Conservation (phyloP, 2,329 filamentous ascomycete species). For the Xylaria sp. region DNA sequence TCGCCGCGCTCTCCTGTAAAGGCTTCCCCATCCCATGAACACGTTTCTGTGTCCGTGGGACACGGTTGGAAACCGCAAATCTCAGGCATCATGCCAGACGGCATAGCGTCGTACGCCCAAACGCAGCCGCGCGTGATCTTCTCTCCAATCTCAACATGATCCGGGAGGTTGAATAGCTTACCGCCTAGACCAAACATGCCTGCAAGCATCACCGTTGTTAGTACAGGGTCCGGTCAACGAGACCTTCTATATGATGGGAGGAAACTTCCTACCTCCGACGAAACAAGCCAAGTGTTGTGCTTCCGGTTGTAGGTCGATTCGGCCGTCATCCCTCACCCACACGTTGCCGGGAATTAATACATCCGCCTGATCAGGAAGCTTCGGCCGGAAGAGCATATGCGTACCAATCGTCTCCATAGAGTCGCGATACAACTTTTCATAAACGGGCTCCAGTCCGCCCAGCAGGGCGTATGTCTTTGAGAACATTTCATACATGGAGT, state of each 20-base stretch:
- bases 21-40: slow-evolving; percentile 41
- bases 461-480: slow-evolving; percentile 73
- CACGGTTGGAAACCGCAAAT: slow-evolving; percentile 61
- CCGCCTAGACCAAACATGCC: slow-evolving; percentile 73
- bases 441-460: slow-evolving; percentile 61
- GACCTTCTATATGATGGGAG: not conserved
- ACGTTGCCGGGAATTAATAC: slow-evolving; percentile 70
- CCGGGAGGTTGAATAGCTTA: slow-evolving; percentile 65
- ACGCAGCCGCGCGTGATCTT: slow-evolving; percentile 72
- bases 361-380: slow-evolving; percentile 65
- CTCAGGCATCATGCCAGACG: slow-evolving; percentile 71
- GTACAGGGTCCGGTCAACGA: not conserved
- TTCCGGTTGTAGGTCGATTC: slow-evolving; percentile 48
- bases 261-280: slow-evolving; percentile 63
- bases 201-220: slow-evolving; percentile 12
- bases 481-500: slow-evolving; percentile 66
- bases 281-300: slow-evolving; percentile 75
- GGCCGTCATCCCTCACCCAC: slow-evolving; percentile 44
- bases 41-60: slow-evolving; percentile 49
- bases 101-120: slow-evolving; percentile 68
- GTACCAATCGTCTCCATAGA: slow-evolving; percentile 68
- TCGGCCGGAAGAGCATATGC: slow-evolving; percentile 73
- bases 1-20: slow-evolving; percentile 16
- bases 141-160: slow-evolving; percentile 65
- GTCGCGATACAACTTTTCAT: slow-evolving; percentile 54